Base-by-base conservation (phyloP, 371 early-diverging fungal genomes). In the Mucor plumbeus region DNA sequence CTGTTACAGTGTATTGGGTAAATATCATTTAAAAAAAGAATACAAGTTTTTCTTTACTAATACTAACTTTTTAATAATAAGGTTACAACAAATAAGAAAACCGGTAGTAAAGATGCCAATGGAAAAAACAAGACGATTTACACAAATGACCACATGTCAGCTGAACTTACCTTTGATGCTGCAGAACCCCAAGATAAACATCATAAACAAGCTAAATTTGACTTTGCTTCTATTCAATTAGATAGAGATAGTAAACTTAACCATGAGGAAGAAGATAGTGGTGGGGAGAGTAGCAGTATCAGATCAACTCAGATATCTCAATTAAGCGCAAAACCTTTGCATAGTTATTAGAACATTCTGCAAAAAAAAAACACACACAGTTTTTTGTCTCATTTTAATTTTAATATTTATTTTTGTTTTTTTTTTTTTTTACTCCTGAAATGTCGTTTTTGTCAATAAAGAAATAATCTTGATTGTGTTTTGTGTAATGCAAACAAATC, bases 1-100 rank as follows among this genome's bases (percentile, higher is more conserved):
- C 84, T 13, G 73, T 85, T 40, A 76, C 83, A n/a, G 80, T 87
- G 17, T 83, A 87, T 61, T 87, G 87, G 87, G 87, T 87, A 75
- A 60, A 3, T 31, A 31, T 47, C 2, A 7, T 19, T 6, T 7
- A 5, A 50, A 33, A n/a, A 39, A 33, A 13, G 1, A 19, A 31
- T 38, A 11, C 35, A 26, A 14, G 13, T 38, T 33, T 19, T 31
- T 1, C n/a, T 14, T n/a, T n/a, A n/a, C n/a, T n/a, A n/a, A n/a
- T n/a, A 33, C 26, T 26, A 26, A 26, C 26, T 26, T 26, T 26
- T 26, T 54, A 31, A 26, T 57, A 6, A 19, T 59, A 21, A 74
- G 74, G 75, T 74, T 21, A 73, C 73, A 34, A 74, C 67, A 17
- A 68, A 68, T 43, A 55, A 59, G 33, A 62, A 59, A 17, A 34